A percentile compares a stretch with the other conserved stretches of the same genome.
These are phyloP conservation scores for Melampsora americana DNA, from an alignment of 1,284 basidiomycete genomes.

Conservation along the genomic window DNA sequence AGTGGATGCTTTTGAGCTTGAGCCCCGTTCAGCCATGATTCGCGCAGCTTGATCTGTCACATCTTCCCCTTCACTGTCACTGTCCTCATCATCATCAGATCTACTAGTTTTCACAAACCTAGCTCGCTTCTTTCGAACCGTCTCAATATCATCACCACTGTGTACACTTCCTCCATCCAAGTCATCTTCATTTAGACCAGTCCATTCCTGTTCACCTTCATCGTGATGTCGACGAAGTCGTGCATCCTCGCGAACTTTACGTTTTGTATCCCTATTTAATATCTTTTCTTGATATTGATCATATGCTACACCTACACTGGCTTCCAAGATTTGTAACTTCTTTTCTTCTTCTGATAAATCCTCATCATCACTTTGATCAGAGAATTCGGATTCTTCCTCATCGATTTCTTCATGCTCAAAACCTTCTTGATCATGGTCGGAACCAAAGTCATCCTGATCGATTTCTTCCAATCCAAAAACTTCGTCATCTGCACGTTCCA, in stretches of 20 bases:
- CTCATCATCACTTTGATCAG: constrained; percentile 65
- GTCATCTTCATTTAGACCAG: constrained; percentile 61
- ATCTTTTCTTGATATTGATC: constrained; percentile 78
- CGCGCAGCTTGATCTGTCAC: constrained; percentile 56
- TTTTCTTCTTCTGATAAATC: constrained; percentile 57
- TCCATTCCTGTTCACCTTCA: constrained; percentile 66
- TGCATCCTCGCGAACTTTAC: constrained; percentile 72
- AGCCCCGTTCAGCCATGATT: constrained; percentile 56
- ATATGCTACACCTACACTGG: constrained; percentile 82
- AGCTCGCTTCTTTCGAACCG: constrained; percentile 45
- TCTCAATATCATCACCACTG: constrained; percentile 54
- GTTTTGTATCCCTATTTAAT: constrained; percentile 83
- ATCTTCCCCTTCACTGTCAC: constrained; percentile 54
- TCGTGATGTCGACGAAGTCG: constrained; percentile 65
- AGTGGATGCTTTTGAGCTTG: constrained; percentile 56
- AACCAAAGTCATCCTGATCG: constrained; percentile 76
- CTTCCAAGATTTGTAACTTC: constrained; percentile 64
- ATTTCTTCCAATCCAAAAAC: constrained; percentile 64
- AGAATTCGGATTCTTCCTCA: constrained; percentile 55
- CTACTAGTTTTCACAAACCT: constrained; percentile 37
- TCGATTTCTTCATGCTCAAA: constrained; percentile 60
- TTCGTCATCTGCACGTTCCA: constrained; percentile 72
- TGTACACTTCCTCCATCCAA: constrained; percentile 52
- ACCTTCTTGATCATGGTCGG: constrained; percentile 61
- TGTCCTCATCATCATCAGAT: constrained; percentile 48